Conservation (phyloP, 2,329 filamentous ascomycete genomes). For the Trichoderma lentiforme region DNA sequence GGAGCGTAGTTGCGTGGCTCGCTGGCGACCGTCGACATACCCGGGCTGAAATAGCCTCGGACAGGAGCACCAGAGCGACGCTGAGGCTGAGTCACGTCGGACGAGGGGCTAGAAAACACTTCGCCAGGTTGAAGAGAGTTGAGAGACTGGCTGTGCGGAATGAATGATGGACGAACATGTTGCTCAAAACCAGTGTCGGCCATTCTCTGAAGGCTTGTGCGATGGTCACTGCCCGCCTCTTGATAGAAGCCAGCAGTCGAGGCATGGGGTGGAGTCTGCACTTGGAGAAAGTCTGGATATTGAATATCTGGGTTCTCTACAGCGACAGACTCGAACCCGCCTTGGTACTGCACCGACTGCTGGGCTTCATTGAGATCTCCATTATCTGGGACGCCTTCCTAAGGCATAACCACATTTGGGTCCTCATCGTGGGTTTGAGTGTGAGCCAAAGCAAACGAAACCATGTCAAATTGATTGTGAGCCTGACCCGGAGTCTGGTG, state of each 20-base stretch:
- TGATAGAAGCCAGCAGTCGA: not conserved
- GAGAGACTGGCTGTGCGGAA: constrained; percentile 22
- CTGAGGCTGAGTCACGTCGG: not conserved
- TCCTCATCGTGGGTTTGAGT: constrained; percentile 12
- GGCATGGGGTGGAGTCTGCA: not conserved
- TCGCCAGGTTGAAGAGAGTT: constrained; percentile 7
- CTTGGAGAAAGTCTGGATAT: not conserved
- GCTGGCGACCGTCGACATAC: constrained; percentile 26
- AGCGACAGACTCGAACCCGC: not conserved
- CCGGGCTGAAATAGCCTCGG: constrained; percentile 16
- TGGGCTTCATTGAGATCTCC: not conserved
- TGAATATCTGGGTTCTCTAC: not conserved
- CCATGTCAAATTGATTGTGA: not conserved
- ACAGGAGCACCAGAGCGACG: not conserved
- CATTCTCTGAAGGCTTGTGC: not conserved
- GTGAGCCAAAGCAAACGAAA: constrained; percentile 11
- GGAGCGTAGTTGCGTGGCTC: constrained; percentile 43
- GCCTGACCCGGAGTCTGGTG: not conserved
- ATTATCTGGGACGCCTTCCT: constrained; percentile 20
- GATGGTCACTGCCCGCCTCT: not conserved
- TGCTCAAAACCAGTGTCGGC: not conserved
- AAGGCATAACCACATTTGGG: constrained; percentile 16
- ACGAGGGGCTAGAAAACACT: not conserved
- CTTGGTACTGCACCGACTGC: not conserved
- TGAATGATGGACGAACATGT: not conserved